Evolutionary conservation across 345 rosid genomes (phyloP).

Genomic region (Linum lewisii): DNA sequence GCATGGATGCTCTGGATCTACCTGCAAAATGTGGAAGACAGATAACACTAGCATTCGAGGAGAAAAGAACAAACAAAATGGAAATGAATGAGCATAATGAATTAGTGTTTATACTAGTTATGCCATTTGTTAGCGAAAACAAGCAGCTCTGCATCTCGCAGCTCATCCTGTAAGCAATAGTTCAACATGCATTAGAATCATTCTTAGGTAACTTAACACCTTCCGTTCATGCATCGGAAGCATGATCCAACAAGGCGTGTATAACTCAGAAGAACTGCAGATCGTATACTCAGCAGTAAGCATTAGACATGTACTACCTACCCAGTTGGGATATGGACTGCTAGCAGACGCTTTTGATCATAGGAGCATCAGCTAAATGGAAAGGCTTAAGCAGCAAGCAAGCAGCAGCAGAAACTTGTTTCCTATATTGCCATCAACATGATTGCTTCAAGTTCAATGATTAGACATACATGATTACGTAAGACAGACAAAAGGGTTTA

Average conservation of each 20-base stretch:
- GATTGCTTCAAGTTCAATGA: no score
- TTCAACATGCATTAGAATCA: background rate
- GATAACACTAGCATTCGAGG: background rate
- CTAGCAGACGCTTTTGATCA: no score
- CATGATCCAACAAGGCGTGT: background rate
- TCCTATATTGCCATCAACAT: no score
- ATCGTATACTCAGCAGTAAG: no score
- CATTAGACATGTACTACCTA: no score
- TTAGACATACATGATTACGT: background rate
- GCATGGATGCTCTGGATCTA: constrained; percentile 2
- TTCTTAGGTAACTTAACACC: background rate
- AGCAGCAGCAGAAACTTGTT: no score
- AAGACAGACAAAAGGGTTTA: background rate
- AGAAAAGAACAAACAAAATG: background rate
- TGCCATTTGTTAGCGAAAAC: constrained; percentile 5
- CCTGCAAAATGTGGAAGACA: background rate
- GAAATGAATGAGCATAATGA: no score
- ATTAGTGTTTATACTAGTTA: no score
- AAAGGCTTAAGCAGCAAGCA: no score
- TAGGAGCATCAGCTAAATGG: no score
- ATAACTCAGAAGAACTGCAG: no score
- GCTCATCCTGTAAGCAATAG: constrained; percentile 3
- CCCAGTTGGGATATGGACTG: no score
- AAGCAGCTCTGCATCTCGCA: constrained; percentile 1
- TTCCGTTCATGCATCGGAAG: background rate